Evolutionary conservation across 345 rosid genomes (phyloP), one percentile per base, ranked within the genome.

Genomic region (Cardamine occulta): DNA sequence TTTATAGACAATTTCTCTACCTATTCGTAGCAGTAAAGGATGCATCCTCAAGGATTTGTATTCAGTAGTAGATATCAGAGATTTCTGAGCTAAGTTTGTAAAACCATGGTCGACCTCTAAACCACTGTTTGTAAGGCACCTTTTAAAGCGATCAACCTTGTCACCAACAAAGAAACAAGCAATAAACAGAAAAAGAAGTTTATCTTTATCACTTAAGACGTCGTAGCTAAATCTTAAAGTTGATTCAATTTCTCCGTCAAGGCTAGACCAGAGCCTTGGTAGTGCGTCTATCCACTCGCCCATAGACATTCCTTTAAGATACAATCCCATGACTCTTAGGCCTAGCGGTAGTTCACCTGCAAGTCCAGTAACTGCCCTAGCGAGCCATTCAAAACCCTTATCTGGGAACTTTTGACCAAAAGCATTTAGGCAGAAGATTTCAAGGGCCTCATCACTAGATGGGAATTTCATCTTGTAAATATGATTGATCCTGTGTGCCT

Each of bases 261-360:
- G 68, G 40, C 58, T 34, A 32, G 7, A 35, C 63, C 57, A 52
- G 8, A 69, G 18, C 31, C 68, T 62, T 2, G 58, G 68, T 6
- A 79, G 6, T 0, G 62, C 52, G 24, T 71, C 23, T 42, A 47
- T 65, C 86, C 81, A 76, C 19, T 60, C 31, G 1, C 7, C 19
- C 29, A 4, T 24, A 9, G 17, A 21, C 44, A 37, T 63, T 19
- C 44, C 51, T 6, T 5, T 19, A 1, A 81, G 40, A 29, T 23
- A 57, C 0, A 72, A 15, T 19, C 82, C 81, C 28, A 81, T 0
- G 14, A 79, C 75, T 52, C 29, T 76, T 7, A 83, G 76, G 6
- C 81, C 81, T 9, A 84, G 24, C 3, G 81, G 86, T n/a, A 78
- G 13, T 0, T 78, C 76, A 9, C 66, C 8, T 5, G 72, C 81